Evolutionary conservation across 805 yeast genomes (phyloP).

Genomic region (Nakazawaea ishiwadae): DNA sequence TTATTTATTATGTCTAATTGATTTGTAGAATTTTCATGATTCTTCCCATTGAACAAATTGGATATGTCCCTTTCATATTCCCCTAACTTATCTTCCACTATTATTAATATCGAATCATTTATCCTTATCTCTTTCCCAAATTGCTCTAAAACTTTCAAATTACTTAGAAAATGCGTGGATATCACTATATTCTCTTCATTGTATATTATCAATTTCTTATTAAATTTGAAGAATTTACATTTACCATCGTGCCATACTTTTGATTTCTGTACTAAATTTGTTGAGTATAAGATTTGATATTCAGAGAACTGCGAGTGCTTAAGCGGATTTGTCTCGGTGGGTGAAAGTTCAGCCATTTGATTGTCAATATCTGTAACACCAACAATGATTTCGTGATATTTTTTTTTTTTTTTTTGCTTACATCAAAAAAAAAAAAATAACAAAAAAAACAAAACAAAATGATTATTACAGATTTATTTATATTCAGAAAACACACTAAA

Average conservation of each 20-base stretch:
- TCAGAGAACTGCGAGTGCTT: conserved; percentile 39
- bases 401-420: too few relatives aligned
- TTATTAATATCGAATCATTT: conserved; percentile 24
- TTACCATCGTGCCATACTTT: conserved; percentile 52
- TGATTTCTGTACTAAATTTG: conserved; percentile 37
- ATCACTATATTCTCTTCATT: conserved; percentile 28
- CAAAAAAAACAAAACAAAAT: too few relatives aligned
- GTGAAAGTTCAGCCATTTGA: not conserved
- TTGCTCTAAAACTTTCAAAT: conserved; percentile 18
- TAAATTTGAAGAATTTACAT: conserved; percentile 40
- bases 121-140: conserved; percentile 18
- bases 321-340: conserved; percentile 14
- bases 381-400: too few relatives aligned
- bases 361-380: too few relatives aligned
- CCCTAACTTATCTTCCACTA: conserved; percentile 27
- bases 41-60: conserved; percentile 17
- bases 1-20: not conserved
- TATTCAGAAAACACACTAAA: not conserved
- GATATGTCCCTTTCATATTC: conserved; percentile 34
- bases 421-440: too few relatives aligned
- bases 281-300: conserved; percentile 41
- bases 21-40: too few relatives aligned
- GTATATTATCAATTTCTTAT: conserved; percentile 40
- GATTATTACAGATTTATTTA: too few relatives aligned
- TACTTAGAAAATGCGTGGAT: conserved; percentile 24